Base-by-base conservation (phyloP, 176 grass and related monocot genomes). In the Musa troglodytarum region DNA sequence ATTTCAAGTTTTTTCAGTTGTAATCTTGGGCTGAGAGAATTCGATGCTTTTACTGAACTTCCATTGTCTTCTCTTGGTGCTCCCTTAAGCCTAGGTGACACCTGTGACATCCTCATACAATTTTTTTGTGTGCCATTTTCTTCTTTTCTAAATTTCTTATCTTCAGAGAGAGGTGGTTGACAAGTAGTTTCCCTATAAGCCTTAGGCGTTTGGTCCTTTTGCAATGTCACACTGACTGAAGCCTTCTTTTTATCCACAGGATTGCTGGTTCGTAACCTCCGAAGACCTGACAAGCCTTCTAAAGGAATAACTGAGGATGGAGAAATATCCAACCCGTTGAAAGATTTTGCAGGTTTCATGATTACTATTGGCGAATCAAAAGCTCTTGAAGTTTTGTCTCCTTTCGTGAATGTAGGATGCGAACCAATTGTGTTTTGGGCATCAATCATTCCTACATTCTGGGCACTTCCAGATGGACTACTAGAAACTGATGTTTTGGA, bases 361-460 rank as follows among this genome's bases (percentile, higher is more conserved):
- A 99, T 89, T 29, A 99, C 91, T 75, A 99, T 99, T 63, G 96
- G 96, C 17, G 91, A 92, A 34, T 89, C 84, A 24, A 89, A 89
- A 72, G 54, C 76, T 79, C 76, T 86, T 72, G 82, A 70, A 19
- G 49, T 20, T 34, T 57, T 79, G 63, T 50, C 82, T 59, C 84
- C 79, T 85, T 82, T 74, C 61, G 49, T 68, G 12, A 70, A 52
- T 13, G 53, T 63, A 34, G 72, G 22, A 12, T 81, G 82, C 59
- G 73, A 59, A 21, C 34, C 62, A 51, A 74, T 43, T 61, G 55
- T 78, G 53, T 49, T 59, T 20, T 78, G 82, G 10, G n/a, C 66
- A 63, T 28, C 66, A 24, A 70, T 82, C 28, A 78, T 61, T 79
- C 61, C 80, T 19, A 57, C 67, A 72, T 63, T 79, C 65, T 20